Percentiles rank a stretch among this genome's conserved stretches.
These are phyloP conservation scores for Brettanomyces bruxellensis DNA, from an alignment of 805 yeast species.

Conservation along the genomic window DNA sequence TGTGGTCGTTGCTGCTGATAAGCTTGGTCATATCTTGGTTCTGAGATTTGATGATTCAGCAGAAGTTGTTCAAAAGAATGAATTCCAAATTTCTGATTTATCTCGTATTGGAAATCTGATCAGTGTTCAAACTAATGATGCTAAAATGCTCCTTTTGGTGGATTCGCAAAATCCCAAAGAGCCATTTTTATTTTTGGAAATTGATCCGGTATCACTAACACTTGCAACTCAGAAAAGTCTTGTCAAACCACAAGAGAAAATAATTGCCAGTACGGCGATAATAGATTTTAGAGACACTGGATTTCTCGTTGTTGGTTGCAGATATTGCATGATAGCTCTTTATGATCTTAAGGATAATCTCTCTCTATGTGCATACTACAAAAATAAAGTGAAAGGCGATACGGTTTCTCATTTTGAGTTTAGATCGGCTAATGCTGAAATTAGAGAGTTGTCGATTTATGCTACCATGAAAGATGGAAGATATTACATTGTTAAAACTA, in stretches of 20 bases:
- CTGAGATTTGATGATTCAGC: constrained; percentile 33
- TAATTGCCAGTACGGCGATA: constrained; percentile 50
- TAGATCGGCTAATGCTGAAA: constrained; percentile 7
- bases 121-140: constrained; percentile 17
- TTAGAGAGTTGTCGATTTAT: constrained; percentile 19
- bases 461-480: constrained; percentile 62
- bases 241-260: constrained; percentile 25
- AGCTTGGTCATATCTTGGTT: constrained; percentile 34
- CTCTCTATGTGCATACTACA: constrained; percentile 24
- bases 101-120: constrained; percentile 41
- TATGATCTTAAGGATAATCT: constrained; percentile 32
- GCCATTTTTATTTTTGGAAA: constrained; percentile 35
- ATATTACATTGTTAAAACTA: constrained; percentile 35
- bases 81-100: constrained; percentile 23
- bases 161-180: constrained; percentile 66
- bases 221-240: constrained; percentile 9
- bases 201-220: constrained; percentile 23
- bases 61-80: constrained; percentile 15
- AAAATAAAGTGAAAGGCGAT: constrained; percentile 54
- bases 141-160: constrained; percentile 31
- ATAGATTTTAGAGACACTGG: constrained; percentile 27
- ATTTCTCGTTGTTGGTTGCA: constrained; percentile 56
- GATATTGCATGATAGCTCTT: constrained; percentile 57
- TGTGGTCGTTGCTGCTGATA: constrained; percentile 21
- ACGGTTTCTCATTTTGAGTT: constrained; percentile 45